Evolutionary conservation across 805 yeast species (phyloP).

Genomic region (Kodamaea lidongshanica): DNA sequence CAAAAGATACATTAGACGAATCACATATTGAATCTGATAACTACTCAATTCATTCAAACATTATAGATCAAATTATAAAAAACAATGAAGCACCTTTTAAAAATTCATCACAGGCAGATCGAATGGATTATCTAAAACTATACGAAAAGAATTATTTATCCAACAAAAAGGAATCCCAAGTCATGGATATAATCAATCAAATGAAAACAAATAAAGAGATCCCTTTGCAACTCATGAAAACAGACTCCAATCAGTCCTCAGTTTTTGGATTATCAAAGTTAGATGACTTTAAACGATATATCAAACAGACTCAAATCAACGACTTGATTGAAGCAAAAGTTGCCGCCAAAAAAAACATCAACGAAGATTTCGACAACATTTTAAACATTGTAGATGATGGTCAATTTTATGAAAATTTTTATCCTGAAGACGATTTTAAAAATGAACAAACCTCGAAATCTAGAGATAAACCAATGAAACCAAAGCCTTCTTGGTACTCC

Average conservation of each 20-base stretch:
- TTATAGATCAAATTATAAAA: conserved; percentile 17
- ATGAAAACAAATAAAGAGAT: conserved; percentile 10
- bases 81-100: too few relatives aligned
- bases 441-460: conserved; percentile 4
- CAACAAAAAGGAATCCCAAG: conserved; percentile 5
- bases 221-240: conserved; percentile 9
- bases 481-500: conserved; percentile 13
- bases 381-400: conserved; percentile 20
- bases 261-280: conserved; percentile 26
- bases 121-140: conserved; percentile 23
- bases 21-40: conserved; percentile 1
- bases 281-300: conserved; percentile 31
- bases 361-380: conserved; percentile 15
- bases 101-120: too few relatives aligned
- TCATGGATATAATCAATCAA: conserved; percentile 4
- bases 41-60: conserved; percentile 20
- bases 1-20: neutral
- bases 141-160: conserved; percentile 17
- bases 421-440: conserved; percentile 10
- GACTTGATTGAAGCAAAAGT: conserved; percentile 23
- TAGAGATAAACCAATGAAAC: too few relatives aligned
- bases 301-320: conserved; percentile 29
- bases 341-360: conserved; percentile 6
- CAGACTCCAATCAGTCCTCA: conserved; percentile 12
- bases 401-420: conserved; percentile 25